These are phyloP conservation scores for Hymenoscyphus albidus DNA, from an alignment of 2,329 filamentous ascomycete genomes.

Conservation along the genomic window DNA sequence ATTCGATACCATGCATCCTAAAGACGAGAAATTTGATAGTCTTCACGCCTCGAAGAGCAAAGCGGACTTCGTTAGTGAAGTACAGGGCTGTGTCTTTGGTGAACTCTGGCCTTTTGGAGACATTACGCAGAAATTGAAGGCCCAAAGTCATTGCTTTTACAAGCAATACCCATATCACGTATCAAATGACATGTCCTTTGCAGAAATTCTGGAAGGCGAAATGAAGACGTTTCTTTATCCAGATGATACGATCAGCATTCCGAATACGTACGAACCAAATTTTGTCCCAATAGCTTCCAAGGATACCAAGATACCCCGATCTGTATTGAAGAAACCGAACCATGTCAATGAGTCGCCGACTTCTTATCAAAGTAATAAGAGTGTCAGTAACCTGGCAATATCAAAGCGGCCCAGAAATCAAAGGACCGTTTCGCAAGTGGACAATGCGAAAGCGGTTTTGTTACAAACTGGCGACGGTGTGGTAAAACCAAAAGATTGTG, in stretches of 20 bases:
- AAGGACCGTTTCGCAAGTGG: neutral
- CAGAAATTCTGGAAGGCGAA: neutral
- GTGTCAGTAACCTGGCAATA: neutral
- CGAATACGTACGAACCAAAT: neutral
- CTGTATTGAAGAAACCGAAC: neutral
- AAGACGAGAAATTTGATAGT: neutral
- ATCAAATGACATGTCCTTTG: neutral
- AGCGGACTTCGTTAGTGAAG: neutral
- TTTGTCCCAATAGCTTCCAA: neutral
- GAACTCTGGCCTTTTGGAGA: neutral
- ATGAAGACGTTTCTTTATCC: conserved; percentile 1
- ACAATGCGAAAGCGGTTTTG: neutral
- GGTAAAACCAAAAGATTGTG: neutral
- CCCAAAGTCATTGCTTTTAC: neutral
- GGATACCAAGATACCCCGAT: neutral
- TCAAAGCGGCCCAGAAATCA: neutral
- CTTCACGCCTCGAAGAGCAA: neutral
- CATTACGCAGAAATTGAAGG: neutral
- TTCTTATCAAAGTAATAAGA: neutral
- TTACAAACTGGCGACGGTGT: neutral
- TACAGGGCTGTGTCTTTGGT: neutral
- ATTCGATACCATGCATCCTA: neutral
- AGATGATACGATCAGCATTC: neutral
- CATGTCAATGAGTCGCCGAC: neutral
- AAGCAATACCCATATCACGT: neutral